Base-by-base conservation (phyloP, 2,329 filamentous ascomycete genomes). In the Alternaria atra region DNA sequence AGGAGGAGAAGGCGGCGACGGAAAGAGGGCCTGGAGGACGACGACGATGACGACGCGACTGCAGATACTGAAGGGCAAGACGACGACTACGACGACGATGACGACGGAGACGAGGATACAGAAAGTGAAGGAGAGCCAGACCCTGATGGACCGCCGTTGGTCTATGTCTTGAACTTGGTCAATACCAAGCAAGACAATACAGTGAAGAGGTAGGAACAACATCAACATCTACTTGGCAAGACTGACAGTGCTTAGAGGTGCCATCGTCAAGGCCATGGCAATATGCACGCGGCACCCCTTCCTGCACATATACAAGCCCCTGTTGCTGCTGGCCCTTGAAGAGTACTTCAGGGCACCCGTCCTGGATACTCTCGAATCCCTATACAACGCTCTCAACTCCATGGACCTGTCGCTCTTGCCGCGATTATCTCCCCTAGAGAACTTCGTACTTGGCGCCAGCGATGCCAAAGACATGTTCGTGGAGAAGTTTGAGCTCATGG, bases 241-340 rank as follows among this genome's bases (percentile, higher is more conserved):
- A 58, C 67, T 72, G 35, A 71, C 64, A 48, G 52, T 25, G 34
- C 47, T 29, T 63, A 90, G 95, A 85, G 95, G 95, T 60, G 95
- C 95, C 20, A 86, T 97, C 51, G 94, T 98, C 60, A 98, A 98
- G 78, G 93, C 95, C 42, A 99, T 99, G 95, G 95, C 95, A 30
- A 97, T 99, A 69, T 99, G 95, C 83, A 99, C 95, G 7, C 86
- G 95, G 43, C 95, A 99, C 83, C 94, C 95, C 3, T 99, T 99
- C 80, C 82, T 99, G 68, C 95, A 99, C 80, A 99, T 99, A 66
- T 99, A 99, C 83, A 99, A 99, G 91, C 95, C 95, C 29, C 85
- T 99, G 39, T 84, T 99, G 52, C 84, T 99, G 37, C 82, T 99
- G 43, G 95, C 95, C 0, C 84, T 99, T 53, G 94, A 99, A 73